phyloP scores from a whole-genome alignment of 768 basidiomycete genomes.

The Russula compacta region DNA sequence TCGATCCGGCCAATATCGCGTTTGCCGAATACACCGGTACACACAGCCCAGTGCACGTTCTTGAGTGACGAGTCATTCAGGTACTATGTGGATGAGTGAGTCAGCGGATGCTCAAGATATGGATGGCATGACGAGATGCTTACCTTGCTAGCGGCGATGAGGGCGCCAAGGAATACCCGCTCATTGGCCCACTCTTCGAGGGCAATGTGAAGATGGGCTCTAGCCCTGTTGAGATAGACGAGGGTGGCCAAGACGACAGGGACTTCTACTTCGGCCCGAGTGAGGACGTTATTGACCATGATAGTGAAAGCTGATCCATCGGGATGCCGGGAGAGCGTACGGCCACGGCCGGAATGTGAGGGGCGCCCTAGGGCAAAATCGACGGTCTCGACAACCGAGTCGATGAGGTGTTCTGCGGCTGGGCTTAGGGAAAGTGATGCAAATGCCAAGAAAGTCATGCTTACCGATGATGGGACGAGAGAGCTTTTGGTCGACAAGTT shows the following conservation, averaged over 20 bases:
- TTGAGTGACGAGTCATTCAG: constrained; percentile 82
- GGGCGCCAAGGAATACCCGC: constrained; percentile 83
- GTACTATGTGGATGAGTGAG: constrained; percentile 38
- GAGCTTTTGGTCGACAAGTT: constrained; percentile 60
- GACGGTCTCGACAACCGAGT: constrained; percentile 61
- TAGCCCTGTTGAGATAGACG: constrained; percentile 69
- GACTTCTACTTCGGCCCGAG: constrained; percentile 63
- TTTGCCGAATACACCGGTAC: constrained; percentile 70
- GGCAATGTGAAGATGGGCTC: constrained; percentile 72
- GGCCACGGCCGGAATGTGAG: constrained; percentile 44
- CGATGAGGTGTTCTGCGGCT: constrained; percentile 55
- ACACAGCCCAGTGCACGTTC: constrained; percentile 79
- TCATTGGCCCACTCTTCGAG: constrained; percentile 82
- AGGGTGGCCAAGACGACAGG: constrained; percentile 61
- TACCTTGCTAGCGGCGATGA: constrained; percentile 83
- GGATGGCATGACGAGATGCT: constrained; percentile 24
- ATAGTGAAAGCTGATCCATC: constrained; percentile 49
- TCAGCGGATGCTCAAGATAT: background rate
- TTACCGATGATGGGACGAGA: constrained; percentile 54
- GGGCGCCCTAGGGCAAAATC: constrained; percentile 69
- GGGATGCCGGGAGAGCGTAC: constrained; percentile 37
- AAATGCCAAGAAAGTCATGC: constrained; percentile 23
- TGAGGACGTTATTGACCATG: constrained; percentile 61
- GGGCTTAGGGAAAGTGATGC: constrained; percentile 1
- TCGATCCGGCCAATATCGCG: constrained; percentile 71